These are phyloP conservation scores for Aspergillus bertholletiae DNA, from an alignment of 495 filamentous ascomycete species.

Conservation along the genomic window DNA sequence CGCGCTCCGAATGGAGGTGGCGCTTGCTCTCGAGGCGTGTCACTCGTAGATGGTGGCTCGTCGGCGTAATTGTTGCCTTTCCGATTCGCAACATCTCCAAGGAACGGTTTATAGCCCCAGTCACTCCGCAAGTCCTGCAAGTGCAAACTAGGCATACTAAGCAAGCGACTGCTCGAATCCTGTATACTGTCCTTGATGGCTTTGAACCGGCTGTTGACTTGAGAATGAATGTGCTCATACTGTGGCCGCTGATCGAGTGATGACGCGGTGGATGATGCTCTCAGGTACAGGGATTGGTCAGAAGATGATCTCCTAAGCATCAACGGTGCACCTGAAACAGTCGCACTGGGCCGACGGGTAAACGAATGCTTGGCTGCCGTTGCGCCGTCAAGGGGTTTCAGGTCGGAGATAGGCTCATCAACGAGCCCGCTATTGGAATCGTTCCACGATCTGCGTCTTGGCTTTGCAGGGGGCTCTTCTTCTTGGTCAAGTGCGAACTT, in stretches of 20 bases:
- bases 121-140: constrained; percentile 47
- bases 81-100: constrained; percentile 18
- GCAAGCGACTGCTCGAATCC: constrained; percentile 73
- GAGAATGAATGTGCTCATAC: constrained; percentile 70
- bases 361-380: constrained; percentile 36
- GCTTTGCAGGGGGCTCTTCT: neutral
- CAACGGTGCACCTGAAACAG: constrained; percentile 22
- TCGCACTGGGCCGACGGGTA: constrained; percentile 22
- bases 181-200: constrained; percentile 85
- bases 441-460: constrained; percentile 9
- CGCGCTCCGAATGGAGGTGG: constrained; percentile 15
- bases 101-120: constrained; percentile 32
- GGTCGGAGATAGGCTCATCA: constrained; percentile 23
- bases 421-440: constrained; percentile 3
- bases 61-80: constrained; percentile 14
- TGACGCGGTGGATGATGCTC: constrained; percentile 66
- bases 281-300: constrained; percentile 67
- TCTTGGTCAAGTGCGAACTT: constrained; percentile 12
- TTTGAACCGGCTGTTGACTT: constrained; percentile 84
- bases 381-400: constrained; percentile 27
- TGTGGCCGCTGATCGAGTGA: constrained; percentile 84
- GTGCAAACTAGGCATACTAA: constrained; percentile 55
- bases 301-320: constrained; percentile 62
- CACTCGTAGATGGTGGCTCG: constrained; percentile 1
- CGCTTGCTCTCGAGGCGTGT: neutral